These are phyloP conservation scores for Coniella lustricola DNA, from an alignment of 2,329 filamentous ascomycete genomes.

Conservation along the genomic window DNA sequence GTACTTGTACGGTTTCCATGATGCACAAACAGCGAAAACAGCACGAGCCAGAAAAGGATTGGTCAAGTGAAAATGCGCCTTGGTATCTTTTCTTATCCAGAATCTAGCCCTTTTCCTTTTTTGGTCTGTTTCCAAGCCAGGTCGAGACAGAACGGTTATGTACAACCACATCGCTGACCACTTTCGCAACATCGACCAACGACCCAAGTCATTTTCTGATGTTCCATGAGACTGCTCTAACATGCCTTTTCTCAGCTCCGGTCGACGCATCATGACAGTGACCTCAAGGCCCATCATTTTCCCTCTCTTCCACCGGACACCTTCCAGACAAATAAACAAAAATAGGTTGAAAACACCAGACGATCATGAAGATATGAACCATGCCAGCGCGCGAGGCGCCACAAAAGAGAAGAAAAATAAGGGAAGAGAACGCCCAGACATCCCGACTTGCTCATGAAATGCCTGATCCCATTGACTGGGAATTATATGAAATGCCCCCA, in stretches of 20 bases:
- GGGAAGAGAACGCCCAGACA: conserved; percentile 9
- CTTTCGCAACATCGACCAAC: too few species aligned
- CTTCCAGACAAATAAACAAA: conserved; percentile 16
- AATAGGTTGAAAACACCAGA: conserved; percentile 11
- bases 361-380: conserved; percentile 6
- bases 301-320: background rate
- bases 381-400: background rate
- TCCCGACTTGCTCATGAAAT: conserved; percentile 7
- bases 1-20: too few species aligned
- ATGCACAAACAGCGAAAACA: too few species aligned
- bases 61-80: too few species aligned
- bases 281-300: background rate
- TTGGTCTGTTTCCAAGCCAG: too few species aligned
- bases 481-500: conserved; percentile 1
- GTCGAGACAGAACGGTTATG: too few species aligned
- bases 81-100: too few species aligned
- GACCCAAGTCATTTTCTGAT: too few species aligned
- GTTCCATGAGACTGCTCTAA: conserved; percentile 1
- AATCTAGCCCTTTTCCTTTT: too few species aligned
- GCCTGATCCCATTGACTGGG: conserved; percentile 12
- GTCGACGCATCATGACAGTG: background rate
- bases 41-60: too few species aligned
- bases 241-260: conserved; percentile 11
- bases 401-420: conserved; percentile 2
- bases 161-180: too few species aligned